Evolutionary conservation across 1,139 yeast species (phyloP), one percentile per base, ranked within the genome.

Genomic region (Saccharomycopsis hybrid): DNA sequence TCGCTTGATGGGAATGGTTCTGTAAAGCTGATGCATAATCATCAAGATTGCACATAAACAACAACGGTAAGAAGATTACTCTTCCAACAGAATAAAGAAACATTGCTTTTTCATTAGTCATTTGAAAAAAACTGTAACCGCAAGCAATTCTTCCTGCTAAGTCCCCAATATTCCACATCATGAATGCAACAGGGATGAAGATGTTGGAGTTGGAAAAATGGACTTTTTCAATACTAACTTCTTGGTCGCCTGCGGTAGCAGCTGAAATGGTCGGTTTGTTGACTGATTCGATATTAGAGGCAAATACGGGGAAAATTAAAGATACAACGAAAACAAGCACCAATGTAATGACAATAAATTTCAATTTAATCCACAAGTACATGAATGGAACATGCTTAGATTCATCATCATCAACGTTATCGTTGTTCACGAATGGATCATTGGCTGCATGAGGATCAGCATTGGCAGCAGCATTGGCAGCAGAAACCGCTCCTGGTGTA

Each of bases 141-240:
- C 96, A 82, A 2, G 79, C 56, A 5, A 88, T 64, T 40, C 98
- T 71, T 1, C 97, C 97, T 2, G 71, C 60, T 28, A 92, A 71
- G 62, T 92, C 98, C 9, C 98, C 98, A 24, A 79, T 55, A 64
- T 92, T 92, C 98, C 98, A 92, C 5, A 82, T 64, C 36, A 92
- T 70, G 62, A 84, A 88, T 1, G 86, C 81, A 50, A 88, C 66
- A 1, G 97, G 97, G 25, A 87, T 76, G 62, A 72, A 92, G 5
- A 82, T 69, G 50, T 69, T 70, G 52, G 73, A 73, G 50, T 70
- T 67, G 65, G 77, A 60, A 58, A 74, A 62, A 63, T 59, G 51
- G 30, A 50, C 25, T 11, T 25, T n/a, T 18, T 18, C 18, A 18
- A 18, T 18, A 18, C 18, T 18, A 18, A 18, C 18, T 18, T 18